Base-by-base conservation (phyloP, 164 flowering plant genomes). In the Cinnamomum micranthum region DNA sequence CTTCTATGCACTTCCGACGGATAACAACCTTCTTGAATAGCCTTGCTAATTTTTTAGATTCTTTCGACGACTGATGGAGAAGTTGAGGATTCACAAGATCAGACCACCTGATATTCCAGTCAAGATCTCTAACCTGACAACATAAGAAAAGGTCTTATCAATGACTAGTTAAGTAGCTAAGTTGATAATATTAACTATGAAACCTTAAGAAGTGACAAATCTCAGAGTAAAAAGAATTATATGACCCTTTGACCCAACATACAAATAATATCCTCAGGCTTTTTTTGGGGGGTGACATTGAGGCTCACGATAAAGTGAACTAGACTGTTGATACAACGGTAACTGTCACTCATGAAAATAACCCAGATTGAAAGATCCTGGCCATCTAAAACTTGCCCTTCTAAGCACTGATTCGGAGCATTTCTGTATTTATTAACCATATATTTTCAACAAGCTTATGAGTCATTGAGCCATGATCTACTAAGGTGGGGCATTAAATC, bases 121-220 rank as follows among this genome's bases (percentile, higher is more conserved):
- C 89, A 74, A 95, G 87, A 78, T 92, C 97, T 76, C 97, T 89
- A 73, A 93, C 87, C 98, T 95, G 88, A 74, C 77, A 78, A 75
- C 28, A 80, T 28, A 15, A 51, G 27, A 74, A 67, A 67, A 67
- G 31, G 27, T 14, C 22, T 31, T 19, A 55, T 55, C 6, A 55
- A 55, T 35, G 20, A 55, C 60, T 55, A 55, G 60, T 17, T 55
- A 55, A 55, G 4, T 55, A 55, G 6, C 60, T 19, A 55, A 14
- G 20, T 14, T 55, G 47, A 35, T 35, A 35, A 35, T 35, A 35
- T 35, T 35, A 35, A 35, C 47, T 35, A 35, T 1, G 47, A 35
- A 35, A 35, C 47, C 47, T 35, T 35, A 9, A 35, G 10, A 35
- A 35, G 10, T 35, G 47, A 35, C 60, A 15, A 55, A 55, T 55